phyloP scores from a whole-genome alignment of 2,329 filamentous ascomycete genomes.

The Macrophomina phaseolina region DNA sequence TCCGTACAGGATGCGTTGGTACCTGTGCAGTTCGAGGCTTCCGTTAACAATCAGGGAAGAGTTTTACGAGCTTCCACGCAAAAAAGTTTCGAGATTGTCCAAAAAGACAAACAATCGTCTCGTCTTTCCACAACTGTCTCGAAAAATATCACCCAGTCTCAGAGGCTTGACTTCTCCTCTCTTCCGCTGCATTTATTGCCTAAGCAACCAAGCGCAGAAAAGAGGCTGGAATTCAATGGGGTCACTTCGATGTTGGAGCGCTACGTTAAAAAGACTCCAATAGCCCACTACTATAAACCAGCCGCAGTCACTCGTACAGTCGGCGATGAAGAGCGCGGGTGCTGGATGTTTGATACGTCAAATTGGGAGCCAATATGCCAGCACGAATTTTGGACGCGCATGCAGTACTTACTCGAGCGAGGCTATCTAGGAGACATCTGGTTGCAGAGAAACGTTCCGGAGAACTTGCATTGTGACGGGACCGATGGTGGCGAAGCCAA shows the following conservation, averaged over 20 bases:
- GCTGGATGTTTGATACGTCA: conserved; percentile 71
- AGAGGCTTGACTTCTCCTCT: conserved; percentile 32
- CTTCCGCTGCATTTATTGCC: conserved; percentile 37
- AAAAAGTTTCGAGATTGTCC: too few relatives aligned
- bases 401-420: conserved; percentile 64
- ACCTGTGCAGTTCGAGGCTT: too few relatives aligned
- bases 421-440: conserved; percentile 67
- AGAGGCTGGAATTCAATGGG: conserved; percentile 17
- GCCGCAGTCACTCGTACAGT: conserved; percentile 27
- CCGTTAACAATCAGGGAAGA: too few relatives aligned
- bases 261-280: conserved; percentile 20
- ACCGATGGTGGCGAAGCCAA: conserved; percentile 27
- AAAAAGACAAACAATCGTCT: too few relatives aligned
- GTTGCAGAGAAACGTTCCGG: conserved; percentile 17
- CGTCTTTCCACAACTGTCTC: too few relatives aligned
- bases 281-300: conserved; percentile 29
- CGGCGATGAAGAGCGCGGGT: conserved; percentile 68
- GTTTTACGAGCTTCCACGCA: too few relatives aligned
- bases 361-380: conserved; percentile 59
- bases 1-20: not conserved
- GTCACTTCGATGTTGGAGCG: conserved; percentile 8
- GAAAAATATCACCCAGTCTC: not conserved
- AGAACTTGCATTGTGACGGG: conserved; percentile 52
- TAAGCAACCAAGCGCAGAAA: conserved; percentile 32
- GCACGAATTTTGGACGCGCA: conserved; percentile 64